Evolutionary conservation across 2,329 filamentous ascomycete genomes (phyloP).

Genomic region (Exophiala alcalophila): DNA sequence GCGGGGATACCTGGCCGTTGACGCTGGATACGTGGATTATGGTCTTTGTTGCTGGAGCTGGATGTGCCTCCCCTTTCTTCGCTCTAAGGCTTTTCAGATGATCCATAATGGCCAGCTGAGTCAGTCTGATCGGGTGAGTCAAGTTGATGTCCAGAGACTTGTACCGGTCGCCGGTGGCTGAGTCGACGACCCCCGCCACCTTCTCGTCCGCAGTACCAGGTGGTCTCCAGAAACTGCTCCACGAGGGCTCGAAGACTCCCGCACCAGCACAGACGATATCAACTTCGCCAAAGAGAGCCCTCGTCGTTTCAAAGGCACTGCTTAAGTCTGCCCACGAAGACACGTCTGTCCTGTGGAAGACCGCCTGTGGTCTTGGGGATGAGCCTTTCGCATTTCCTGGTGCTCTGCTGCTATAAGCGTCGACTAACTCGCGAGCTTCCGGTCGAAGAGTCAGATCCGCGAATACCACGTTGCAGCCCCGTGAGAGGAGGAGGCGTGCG

Average conservation of each 20-base stretch:
- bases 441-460: slow-evolving; percentile 44
- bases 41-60: slow-evolving; percentile 32
- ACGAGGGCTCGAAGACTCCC: slow-evolving; percentile 42
- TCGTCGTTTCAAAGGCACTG: slow-evolving; percentile 47
- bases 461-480: slow-evolving; percentile 46
- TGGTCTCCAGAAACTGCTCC: slow-evolving; percentile 50
- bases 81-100: slow-evolving; percentile 37
- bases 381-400: too few species aligned
- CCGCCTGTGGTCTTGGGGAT: slow-evolving; percentile 31
- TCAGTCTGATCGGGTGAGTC: slow-evolving; percentile 44
- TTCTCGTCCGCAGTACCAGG: slow-evolving; percentile 42
- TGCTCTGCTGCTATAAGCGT: slow-evolving; percentile 34
- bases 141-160: slow-evolving; percentile 49
- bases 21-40: slow-evolving; percentile 50
- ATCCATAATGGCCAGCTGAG: slow-evolving; percentile 48
- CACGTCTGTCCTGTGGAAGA: slow-evolving; percentile 47
- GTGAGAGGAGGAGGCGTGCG: slow-evolving; percentile 40
- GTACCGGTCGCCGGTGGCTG: slow-evolving; percentile 34
- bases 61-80: slow-evolving; percentile 13
- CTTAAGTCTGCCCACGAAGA: slow-evolving; percentile 48
- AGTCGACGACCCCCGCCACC: slow-evolving; percentile 34
- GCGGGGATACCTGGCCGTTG: slow-evolving; percentile 40
- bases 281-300: slow-evolving; percentile 47
- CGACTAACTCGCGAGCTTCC: slow-evolving; percentile 40
- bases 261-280: slow-evolving; percentile 48